These are phyloP conservation scores for Cantharellus cinnabarinus DNA, from an alignment of 768 basidiomycete species.

Conservation along the genomic window DNA sequence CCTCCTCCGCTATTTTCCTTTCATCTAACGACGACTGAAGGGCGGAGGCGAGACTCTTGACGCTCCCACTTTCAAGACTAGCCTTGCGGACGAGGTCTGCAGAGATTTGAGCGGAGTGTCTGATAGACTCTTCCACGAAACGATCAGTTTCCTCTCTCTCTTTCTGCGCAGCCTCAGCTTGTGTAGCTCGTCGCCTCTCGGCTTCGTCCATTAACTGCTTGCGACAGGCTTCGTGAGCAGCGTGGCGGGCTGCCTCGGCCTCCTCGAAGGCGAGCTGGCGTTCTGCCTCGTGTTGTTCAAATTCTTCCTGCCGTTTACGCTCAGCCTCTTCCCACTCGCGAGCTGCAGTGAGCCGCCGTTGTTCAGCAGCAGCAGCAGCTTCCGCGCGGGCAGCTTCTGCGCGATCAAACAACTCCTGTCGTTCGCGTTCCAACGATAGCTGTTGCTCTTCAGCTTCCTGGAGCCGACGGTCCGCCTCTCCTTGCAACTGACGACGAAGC, in stretches of 20 bases:
- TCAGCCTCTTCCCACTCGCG: constrained; percentile 24
- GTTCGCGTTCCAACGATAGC: background rate
- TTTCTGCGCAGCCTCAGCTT: constrained; percentile 1
- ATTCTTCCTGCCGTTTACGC: constrained; percentile 29
- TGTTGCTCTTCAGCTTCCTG: background rate
- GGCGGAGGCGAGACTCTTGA: background rate
- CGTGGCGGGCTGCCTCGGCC: constrained; percentile 8
- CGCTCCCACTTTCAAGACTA: background rate
- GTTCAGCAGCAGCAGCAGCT: background rate
- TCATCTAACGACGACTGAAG: background rate
- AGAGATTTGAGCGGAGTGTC: background rate
- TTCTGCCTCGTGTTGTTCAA: constrained; percentile 23
- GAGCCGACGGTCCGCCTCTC: no score
- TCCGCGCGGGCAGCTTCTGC: background rate
- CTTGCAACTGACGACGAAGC: background rate
- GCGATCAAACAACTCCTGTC: background rate
- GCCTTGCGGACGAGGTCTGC: constrained; percentile 3
- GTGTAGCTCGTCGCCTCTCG: constrained; percentile 2
- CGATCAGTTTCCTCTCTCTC: constrained; percentile 3
- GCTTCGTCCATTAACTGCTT: constrained; percentile 2
- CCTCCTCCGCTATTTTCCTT: constrained; percentile 4
- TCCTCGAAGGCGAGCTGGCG: constrained; percentile 17
- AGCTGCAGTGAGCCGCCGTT: background rate
- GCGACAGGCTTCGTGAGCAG: constrained; percentile 4
- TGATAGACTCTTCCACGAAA: constrained; percentile 1